phyloP scores from a whole-genome alignment of 208 protist species.

The Trypanosoma congolense region DNA sequence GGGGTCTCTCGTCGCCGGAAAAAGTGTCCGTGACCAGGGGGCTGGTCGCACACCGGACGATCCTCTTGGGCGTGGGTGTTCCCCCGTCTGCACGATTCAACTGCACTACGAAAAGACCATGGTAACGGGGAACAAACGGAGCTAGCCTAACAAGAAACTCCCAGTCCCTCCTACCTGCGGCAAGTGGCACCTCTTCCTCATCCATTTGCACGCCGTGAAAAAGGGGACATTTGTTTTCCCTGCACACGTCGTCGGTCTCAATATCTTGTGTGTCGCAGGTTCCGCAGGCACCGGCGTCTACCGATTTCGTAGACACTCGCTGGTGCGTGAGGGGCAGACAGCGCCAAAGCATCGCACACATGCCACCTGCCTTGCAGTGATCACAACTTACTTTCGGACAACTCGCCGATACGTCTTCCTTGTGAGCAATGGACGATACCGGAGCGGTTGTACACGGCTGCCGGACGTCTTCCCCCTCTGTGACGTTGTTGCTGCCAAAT shows the following conservation, averaged over 20 bases:
- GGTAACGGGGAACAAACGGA: constrained; percentile 69
- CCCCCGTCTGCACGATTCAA: constrained; percentile 12
- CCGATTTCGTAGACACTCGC: not conserved
- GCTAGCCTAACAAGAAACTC: constrained; percentile 41
- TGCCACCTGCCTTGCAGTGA: too few relatives aligned
- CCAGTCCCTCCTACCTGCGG: constrained; percentile 12
- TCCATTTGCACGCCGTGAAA: not conserved
- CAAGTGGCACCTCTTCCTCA: not conserved
- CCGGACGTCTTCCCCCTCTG: not conserved
- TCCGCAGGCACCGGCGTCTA: not conserved
- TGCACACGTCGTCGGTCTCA: not conserved
- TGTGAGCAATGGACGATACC: too few relatives aligned
- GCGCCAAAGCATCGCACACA: too few relatives aligned
- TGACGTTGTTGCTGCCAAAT: constrained; percentile 3
- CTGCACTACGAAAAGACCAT: constrained; percentile 44
- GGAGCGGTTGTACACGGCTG: not conserved
- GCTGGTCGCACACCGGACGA: not conserved
- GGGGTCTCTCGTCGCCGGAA: too few relatives aligned
- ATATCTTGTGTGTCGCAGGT: not conserved
- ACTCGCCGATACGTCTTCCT: too few relatives aligned
- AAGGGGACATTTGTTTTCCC: not conserved
- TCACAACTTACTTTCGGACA: too few relatives aligned
- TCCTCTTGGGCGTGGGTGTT: constrained; percentile 3
- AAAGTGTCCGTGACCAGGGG: not conserved
- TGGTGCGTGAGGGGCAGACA: too few relatives aligned